These are phyloP conservation scores for Mortierella sp. DNA, from an alignment of 371 early-diverging fungal genomes.

Conservation along the genomic window DNA sequence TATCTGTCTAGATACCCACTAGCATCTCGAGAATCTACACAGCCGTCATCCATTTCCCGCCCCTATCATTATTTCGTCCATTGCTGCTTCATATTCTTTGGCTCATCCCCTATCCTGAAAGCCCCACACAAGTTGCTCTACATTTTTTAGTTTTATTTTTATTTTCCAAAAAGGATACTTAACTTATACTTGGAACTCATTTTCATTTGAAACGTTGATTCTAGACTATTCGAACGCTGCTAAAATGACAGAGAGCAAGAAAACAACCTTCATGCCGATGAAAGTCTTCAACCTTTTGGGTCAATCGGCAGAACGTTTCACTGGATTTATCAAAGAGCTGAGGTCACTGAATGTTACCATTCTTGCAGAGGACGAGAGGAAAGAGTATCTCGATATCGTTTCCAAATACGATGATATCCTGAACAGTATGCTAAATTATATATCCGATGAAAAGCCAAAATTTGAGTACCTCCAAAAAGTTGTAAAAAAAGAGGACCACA, in stretches of 20 bases:
- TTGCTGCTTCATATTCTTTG: neutral
- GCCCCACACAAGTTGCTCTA: neutral
- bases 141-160: neutral
- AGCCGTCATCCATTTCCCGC: neutral
- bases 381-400: conserved; percentile 1
- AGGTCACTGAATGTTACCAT: neutral
- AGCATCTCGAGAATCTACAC: no score
- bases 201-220: neutral
- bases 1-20: no score
- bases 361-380: neutral
- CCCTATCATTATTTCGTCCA: neutral
- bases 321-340: neutral
- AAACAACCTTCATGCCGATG: neutral
- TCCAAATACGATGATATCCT: neutral
- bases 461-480: conserved; percentile 4
- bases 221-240: neutral
- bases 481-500: neutral
- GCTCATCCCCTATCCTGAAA: neutral
- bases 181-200: neutral
- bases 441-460: conserved; percentile 1
- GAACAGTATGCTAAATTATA: neutral
- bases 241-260: neutral
- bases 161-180: neutral
- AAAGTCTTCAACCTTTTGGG: neutral
- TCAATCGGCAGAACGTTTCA: neutral